Evolutionary conservation across 1,284 basidiomycete species (phyloP).

Genomic region (Malassezia vespertilionis): DNA sequence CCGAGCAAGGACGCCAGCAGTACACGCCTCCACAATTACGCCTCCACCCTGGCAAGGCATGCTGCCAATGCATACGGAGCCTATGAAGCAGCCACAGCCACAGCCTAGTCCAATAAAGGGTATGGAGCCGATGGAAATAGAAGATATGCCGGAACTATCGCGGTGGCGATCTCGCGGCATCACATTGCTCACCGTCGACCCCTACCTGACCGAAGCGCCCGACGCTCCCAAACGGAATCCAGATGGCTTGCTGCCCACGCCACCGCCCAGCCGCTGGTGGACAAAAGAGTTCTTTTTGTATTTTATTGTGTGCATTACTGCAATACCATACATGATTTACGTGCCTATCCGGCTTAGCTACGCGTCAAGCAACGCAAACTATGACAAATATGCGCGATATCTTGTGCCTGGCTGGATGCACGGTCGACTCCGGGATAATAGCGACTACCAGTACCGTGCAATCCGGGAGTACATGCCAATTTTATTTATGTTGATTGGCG

Average conservation of each 20-base stretch:
- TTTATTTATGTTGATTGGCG: conserved; percentile 31
- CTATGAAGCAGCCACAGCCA: background rate
- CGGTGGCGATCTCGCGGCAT: conserved; percentile 2
- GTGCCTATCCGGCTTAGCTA: conserved; percentile 66
- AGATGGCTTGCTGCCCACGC: background rate
- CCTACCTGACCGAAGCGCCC: conserved; percentile 9
- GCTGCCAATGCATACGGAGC: conserved; percentile 6
- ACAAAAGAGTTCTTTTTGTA: conserved; percentile 76
- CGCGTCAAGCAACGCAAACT: conserved; percentile 61
- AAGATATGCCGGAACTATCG: background rate
- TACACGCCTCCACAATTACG: conserved; percentile 1
- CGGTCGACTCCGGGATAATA: conserved; percentile 47
- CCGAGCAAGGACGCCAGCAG: background rate
- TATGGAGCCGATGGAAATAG: background rate
- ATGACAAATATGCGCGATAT: conserved; percentile 54
- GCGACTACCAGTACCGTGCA: conserved; percentile 49
- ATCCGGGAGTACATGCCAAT: conserved; percentile 46
- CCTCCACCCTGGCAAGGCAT: conserved; percentile 1
- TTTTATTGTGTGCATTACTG: conserved; percentile 56
- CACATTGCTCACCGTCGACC: conserved; percentile 9
- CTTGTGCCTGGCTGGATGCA: conserved; percentile 56
- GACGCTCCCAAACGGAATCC: background rate
- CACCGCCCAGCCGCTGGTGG: conserved; percentile 56
- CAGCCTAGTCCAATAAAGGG: too few species aligned
- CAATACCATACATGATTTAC: conserved; percentile 68